A percentile compares a stretch with the other conserved stretches of the same genome.
phyloP scores from a whole-genome alignment of 2,329 filamentous ascomycete species.

The Emericellopsis cladophorae region DNA sequence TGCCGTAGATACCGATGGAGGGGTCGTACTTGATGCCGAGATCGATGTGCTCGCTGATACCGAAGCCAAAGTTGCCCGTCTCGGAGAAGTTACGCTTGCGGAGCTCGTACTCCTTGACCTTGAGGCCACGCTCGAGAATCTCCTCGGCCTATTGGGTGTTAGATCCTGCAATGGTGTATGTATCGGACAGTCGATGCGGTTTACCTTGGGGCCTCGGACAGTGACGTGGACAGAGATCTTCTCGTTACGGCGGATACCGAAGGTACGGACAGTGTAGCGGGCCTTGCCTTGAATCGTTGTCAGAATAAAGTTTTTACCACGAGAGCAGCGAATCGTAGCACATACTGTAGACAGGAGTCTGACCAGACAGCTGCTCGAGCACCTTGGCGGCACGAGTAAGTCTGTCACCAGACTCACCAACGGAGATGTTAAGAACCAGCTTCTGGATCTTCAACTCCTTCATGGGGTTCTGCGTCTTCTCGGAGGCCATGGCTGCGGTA shows the following conservation, averaged over 20 bases:
- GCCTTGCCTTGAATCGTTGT: slow-evolving; percentile 64
- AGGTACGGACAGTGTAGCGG: slow-evolving; percentile 99
- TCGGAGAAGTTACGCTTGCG: slow-evolving; percentile 99
- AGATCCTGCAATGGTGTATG: slow-evolving; percentile 6
- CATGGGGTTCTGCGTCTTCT: slow-evolving; percentile 97
- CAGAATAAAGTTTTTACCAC: not conserved
- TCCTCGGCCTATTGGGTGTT: slow-evolving; percentile 63
- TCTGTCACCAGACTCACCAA: slow-evolving; percentile 99
- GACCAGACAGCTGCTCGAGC: slow-evolving; percentile 98
- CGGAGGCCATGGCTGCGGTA: slow-evolving; percentile 41
- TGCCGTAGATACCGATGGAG: slow-evolving; percentile 96
- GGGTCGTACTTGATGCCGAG: slow-evolving; percentile 99
- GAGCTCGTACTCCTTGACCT: slow-evolving; percentile 99
- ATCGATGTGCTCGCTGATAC: slow-evolving; percentile 99
- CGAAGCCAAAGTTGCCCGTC: slow-evolving; percentile 99
- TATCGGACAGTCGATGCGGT: not conserved
- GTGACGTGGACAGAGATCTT: slow-evolving; percentile 99
- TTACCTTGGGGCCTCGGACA: slow-evolving; percentile 79
- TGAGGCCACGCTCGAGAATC: slow-evolving; percentile 99
- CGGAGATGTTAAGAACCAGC: slow-evolving; percentile 98
- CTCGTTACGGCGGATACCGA: slow-evolving; percentile 99
- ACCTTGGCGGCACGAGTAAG: slow-evolving; percentile 99
- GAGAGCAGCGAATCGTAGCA: slow-evolving; percentile 9
- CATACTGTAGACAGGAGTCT: slow-evolving; percentile 98
- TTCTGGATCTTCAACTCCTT: slow-evolving; percentile 99